Evolutionary conservation across 805 yeast species (phyloP).

Genomic region (Yamadazyma paraphyllophila): DNA sequence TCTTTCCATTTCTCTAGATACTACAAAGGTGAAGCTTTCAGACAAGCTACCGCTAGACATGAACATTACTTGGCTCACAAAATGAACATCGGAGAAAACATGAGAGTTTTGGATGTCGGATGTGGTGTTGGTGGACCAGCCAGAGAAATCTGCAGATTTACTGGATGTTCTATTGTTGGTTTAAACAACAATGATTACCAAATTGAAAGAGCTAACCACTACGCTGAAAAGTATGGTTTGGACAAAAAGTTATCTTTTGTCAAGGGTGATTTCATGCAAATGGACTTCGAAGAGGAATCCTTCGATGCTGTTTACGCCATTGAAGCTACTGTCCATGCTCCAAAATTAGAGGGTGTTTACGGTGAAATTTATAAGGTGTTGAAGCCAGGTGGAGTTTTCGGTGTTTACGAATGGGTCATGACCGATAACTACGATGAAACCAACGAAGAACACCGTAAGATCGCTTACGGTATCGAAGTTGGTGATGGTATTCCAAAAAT

Average conservation of each 20-base stretch:
- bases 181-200: constrained; percentile 97
- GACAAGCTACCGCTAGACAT: constrained; percentile 94
- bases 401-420: constrained; percentile 99
- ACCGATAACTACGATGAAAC: constrained; percentile 87
- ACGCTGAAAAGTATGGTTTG: constrained; percentile 65
- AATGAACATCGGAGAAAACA: constrained; percentile 73
- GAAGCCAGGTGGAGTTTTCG: constrained; percentile 97
- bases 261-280: constrained; percentile 98
- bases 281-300: constrained; percentile 88
- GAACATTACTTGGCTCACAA: constrained; percentile 91
- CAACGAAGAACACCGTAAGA: constrained; percentile 86
- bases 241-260: constrained; percentile 77
- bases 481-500: constrained; percentile 99
- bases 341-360: constrained; percentile 92
- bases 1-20: constrained; percentile 96
- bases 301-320: constrained; percentile 98
- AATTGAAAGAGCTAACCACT: constrained; percentile 84
- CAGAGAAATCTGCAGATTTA: constrained; percentile 89
- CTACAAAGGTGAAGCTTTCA: constrained; percentile 89
- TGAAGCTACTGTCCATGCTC: constrained; percentile 98
- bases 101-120: constrained; percentile 94
- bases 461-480: constrained; percentile 94
- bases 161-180: constrained; percentile 84
- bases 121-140: constrained; percentile 99
- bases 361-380: constrained; percentile 90